Percentiles rank a stretch among this genome's conserved stretches.
Conservation (phyloP, 768 basidiomycete species). For the Pisolithus sp. region DNA sequence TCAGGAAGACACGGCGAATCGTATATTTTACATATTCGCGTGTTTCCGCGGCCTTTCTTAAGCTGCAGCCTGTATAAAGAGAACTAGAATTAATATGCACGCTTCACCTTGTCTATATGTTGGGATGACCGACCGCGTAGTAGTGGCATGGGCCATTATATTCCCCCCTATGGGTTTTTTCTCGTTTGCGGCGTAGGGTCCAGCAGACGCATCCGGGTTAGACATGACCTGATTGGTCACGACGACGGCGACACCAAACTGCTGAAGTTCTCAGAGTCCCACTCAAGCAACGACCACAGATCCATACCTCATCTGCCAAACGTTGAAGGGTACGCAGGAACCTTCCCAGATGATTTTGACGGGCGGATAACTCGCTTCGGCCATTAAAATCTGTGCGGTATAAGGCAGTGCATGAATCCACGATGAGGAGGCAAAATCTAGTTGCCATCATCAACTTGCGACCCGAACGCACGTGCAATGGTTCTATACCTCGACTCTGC, state of each 20-base stretch:
- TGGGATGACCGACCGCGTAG: conserved; percentile 63
- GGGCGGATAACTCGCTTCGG: conserved; percentile 88
- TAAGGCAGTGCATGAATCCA: conserved; percentile 92
- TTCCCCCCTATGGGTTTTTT: conserved; percentile 99
- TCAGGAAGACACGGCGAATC: conserved; percentile 98
- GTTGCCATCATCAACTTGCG: conserved; percentile 5
- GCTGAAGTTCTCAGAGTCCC: conserved; percentile 6
- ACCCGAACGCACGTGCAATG: conserved; percentile 12
- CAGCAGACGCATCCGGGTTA: conserved; percentile 90
- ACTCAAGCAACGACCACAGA: conserved; percentile 1
- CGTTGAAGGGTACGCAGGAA: conserved; percentile 90
- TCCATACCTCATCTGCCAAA: conserved; percentile 87
- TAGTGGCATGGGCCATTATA: conserved; percentile 98
- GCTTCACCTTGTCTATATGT: neutral
- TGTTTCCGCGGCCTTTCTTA: conserved; percentile 87
- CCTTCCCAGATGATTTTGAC: conserved; percentile 94
- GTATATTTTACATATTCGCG: conserved; percentile 93
- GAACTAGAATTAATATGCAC: conserved; percentile 2
- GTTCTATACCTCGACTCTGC: conserved; percentile 82
- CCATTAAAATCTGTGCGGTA: conserved; percentile 96
- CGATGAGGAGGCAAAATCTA: conserved; percentile 93
- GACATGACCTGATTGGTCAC: conserved; percentile 99
- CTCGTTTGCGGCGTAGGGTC: conserved; percentile 82
- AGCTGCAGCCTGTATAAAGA: conserved; percentile 61
- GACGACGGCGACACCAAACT: conserved; percentile 98